phyloP scores from a whole-genome alignment of 805 yeast genomes.

The Saccharomyces jurei region DNA sequence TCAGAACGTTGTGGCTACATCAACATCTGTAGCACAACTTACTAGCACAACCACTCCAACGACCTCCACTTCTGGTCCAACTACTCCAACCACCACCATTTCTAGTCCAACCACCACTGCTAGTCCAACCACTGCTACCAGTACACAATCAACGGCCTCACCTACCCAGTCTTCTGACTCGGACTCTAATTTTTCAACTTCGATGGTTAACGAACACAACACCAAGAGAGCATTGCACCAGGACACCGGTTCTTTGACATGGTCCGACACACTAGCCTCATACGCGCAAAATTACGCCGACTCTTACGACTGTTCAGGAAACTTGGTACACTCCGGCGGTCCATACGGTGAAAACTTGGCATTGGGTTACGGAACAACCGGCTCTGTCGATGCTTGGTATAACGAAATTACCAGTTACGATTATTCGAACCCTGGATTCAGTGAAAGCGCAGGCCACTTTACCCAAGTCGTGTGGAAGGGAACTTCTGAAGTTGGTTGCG shows the following conservation, averaged over 20 bases:
- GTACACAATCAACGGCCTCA: conserved; percentile 4
- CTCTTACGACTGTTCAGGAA: conserved; percentile 46
- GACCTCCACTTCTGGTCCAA: conserved; percentile 5
- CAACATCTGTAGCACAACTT: background rate
- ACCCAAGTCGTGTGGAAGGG: conserved; percentile 67
- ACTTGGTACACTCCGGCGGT: conserved; percentile 48
- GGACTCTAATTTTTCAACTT: conserved; percentile 22
- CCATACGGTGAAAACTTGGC: conserved; percentile 72
- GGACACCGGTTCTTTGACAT: conserved; percentile 33
- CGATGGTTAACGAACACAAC: conserved; percentile 57
- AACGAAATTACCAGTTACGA: conserved; percentile 49
- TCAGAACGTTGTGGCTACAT: conserved; percentile 1
- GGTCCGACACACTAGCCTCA: conserved; percentile 39
- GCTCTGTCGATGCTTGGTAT: conserved; percentile 63
- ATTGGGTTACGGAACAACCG: conserved; percentile 39
- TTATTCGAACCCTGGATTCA: conserved; percentile 27
- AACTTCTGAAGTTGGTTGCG: conserved; percentile 59
- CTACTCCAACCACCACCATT: background rate
- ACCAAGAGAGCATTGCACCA: conserved; percentile 47
- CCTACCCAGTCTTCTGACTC: conserved; percentile 16
- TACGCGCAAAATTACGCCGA: conserved; percentile 47
- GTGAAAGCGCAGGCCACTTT: conserved; percentile 52
- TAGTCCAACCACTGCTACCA: conserved; percentile 3
- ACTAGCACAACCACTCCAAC: conserved; percentile 3
- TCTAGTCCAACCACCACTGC: conserved; percentile 14